Conservation (phyloP, 192 early-diverging fungal genomes). For the Coemansia sp. region DNA sequence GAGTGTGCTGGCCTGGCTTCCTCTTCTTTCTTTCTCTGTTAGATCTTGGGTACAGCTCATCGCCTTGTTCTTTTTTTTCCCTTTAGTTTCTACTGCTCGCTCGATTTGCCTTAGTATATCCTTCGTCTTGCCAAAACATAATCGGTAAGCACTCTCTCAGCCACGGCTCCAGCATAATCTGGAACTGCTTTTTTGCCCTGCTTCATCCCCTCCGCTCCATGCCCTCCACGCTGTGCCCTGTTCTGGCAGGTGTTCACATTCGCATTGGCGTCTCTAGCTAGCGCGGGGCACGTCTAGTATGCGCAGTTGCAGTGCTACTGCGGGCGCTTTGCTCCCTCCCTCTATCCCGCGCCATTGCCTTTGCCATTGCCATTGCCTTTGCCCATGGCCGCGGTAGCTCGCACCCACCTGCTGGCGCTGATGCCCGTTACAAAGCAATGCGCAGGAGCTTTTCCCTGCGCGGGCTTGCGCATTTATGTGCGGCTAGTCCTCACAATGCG, state of each 20-base stretch:
- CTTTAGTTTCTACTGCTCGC: not conserved
- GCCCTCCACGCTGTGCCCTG: not conserved
- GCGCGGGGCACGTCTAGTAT: not conserved
- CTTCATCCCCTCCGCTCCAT: not conserved
- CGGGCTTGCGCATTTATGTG: not conserved
- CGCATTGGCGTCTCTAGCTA: not conserved
- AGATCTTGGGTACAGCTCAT: constrained; percentile 4
- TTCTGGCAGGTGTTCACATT: not conserved
- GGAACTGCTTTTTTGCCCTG: not conserved
- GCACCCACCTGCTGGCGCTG: too few relatives aligned
- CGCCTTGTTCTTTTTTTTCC: not conserved
- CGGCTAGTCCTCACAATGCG: not conserved
- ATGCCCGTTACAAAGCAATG: not conserved
- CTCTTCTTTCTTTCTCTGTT: not conserved
- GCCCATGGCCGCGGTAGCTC: not conserved
- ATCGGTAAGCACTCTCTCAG: constrained; percentile 1
- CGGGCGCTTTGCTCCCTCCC: not conserved
- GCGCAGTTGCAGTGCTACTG: constrained; percentile 3
- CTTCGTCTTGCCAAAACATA: not conserved
- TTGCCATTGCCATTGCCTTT: too few relatives aligned
- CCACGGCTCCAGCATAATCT: not conserved
- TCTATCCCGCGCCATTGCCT: not conserved
- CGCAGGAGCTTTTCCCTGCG: not conserved
- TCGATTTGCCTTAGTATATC: not conserved
- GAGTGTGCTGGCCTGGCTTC: not conserved